Evolutionary conservation across 169 alveolate species (phyloP).

Genomic region (Plasmodium reichenowi): DNA sequence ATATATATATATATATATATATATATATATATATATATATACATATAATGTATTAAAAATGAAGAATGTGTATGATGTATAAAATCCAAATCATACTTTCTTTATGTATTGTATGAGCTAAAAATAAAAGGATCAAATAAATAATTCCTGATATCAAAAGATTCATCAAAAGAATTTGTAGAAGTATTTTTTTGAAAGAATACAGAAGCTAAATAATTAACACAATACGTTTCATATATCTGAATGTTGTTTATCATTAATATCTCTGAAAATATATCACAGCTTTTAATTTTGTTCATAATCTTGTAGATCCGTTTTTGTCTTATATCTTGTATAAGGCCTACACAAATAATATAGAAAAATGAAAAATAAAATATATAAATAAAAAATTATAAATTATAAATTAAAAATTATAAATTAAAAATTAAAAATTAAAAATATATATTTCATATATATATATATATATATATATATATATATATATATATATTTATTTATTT

Average conservation of each 20-base stretch:
- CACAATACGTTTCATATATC: conserved; percentile 72
- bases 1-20: not conserved
- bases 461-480: conserved; percentile 3
- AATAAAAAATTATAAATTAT: no score
- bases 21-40: not conserved
- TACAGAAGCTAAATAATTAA: conserved; percentile 75
- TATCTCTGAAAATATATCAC: conserved; percentile 52
- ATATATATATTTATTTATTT: not conserved
- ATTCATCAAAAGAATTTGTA: conserved; percentile 15
- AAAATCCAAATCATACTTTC: not conserved
- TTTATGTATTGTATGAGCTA: conserved; percentile 26
- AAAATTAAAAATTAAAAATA: no score
- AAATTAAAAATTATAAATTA: no score
- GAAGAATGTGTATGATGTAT: no score
- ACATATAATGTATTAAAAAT: no score
- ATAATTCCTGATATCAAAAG: conserved; percentile 62
- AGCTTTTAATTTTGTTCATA: conserved; percentile 57
- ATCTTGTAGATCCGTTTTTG: conserved; percentile 71
- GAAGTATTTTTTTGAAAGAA: conserved; percentile 46
- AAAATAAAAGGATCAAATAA: conserved; percentile 71
- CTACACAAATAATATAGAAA: conserved; percentile 2
- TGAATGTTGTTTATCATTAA: conserved; percentile 65
- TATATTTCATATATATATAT: not conserved
- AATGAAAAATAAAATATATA: not conserved
- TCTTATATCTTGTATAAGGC: conserved; percentile 69